phyloP scores from a whole-genome alignment of 306 rosid genomes.

The Cucumis cinereus region DNA sequence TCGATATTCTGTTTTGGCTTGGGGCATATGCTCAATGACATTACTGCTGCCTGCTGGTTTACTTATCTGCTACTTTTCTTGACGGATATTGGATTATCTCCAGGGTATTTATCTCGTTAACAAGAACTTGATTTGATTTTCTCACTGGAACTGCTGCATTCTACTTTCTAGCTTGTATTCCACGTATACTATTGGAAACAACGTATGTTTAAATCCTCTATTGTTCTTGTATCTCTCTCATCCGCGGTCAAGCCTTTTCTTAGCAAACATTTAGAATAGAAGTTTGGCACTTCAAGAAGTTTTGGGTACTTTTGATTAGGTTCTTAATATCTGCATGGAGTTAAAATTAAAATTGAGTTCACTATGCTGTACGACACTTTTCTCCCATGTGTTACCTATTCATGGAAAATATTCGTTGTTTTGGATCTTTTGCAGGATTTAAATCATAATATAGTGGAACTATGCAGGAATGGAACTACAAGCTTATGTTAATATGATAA shows the following conservation, averaged over 20 bases:
- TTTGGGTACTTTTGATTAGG: background rate
- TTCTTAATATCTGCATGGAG: background rate
- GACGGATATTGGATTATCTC: slow-evolving; percentile 80
- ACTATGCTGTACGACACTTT: background rate
- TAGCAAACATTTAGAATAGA: background rate
- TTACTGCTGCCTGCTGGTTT: slow-evolving; percentile 94
- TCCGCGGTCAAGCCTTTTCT: background rate
- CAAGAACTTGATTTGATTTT: background rate
- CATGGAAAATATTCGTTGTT: background rate
- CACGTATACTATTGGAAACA: background rate
- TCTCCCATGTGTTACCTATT: background rate
- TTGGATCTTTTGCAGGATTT: background rate
- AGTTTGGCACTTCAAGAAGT: background rate
- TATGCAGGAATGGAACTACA: background rate
- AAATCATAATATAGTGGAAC: background rate
- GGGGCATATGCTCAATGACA: slow-evolving; percentile 98
- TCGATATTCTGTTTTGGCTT: slow-evolving; percentile 66
- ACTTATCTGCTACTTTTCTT: slow-evolving; percentile 79
- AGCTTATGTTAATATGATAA: background rate
- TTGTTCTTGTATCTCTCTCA: background rate
- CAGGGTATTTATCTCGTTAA: slow-evolving; percentile 31
- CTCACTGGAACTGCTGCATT: background rate
- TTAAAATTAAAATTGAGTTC: background rate
- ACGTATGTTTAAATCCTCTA: background rate
- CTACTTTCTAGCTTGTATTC: background rate